Percentiles rank a stretch among this genome's conserved stretches.
Conservation (phyloP, 202 grass and related monocot genomes). For the Dendrocalamus latiflorus region DNA sequence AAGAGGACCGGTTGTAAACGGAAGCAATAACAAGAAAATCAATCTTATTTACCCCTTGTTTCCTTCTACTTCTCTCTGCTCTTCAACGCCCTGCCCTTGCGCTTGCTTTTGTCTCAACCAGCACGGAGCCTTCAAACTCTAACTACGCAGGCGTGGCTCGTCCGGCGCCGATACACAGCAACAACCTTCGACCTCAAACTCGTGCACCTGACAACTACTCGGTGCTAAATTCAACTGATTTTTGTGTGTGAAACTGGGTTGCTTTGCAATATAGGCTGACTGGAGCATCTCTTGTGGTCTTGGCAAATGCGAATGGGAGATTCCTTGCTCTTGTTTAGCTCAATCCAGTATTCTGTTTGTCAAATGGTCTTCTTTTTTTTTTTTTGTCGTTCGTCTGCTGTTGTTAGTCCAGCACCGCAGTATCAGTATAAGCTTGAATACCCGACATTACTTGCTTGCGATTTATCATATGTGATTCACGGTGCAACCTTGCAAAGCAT, state of each 20-base stretch:
- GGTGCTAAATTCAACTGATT: background rate
- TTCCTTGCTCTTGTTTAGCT: background rate
- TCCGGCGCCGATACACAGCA: too few relatives aligned
- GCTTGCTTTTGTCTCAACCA: too few relatives aligned
- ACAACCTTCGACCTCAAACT: too few relatives aligned
- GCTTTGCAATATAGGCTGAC: background rate
- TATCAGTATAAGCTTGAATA: background rate
- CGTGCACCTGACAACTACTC: background rate
- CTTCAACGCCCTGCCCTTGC: too few relatives aligned
- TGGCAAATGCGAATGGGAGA: background rate
- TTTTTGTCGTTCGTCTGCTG: background rate
- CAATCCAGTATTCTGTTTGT: background rate
- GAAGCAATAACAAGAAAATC: too few relatives aligned
- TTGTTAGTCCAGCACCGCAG: background rate
- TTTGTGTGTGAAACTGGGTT: background rate
- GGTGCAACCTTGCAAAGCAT: background rate
- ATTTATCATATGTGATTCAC: background rate
- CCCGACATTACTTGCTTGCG: background rate
- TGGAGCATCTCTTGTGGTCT: background rate
- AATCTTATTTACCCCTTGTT: too few relatives aligned
- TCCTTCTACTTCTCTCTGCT: too few relatives aligned
- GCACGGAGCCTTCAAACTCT: too few relatives aligned
- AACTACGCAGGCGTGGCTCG: too few relatives aligned
- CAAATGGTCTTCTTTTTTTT: background rate
- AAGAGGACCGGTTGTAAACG: too few relatives aligned